A percentile compares a stretch with the other conserved stretches of the same genome.
Evolutionary conservation across 2,329 filamentous ascomycete species (phyloP).

Genomic region (Aspergillus costaricaensis): DNA sequence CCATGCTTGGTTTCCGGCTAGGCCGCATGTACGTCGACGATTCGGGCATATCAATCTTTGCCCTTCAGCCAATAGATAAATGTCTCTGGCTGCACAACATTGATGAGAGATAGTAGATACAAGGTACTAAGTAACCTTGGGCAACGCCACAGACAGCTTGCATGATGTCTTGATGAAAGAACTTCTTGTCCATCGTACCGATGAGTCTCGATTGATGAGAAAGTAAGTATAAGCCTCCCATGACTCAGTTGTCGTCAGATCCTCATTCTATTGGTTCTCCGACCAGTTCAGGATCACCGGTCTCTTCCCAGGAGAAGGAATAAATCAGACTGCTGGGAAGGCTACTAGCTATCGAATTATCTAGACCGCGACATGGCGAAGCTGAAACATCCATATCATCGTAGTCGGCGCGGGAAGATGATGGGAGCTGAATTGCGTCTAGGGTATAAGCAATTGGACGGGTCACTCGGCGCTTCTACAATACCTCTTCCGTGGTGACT

Average conservation of each 20-base stretch:
- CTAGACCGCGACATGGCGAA: background rate
- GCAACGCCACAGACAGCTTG: constrained; percentile 1
- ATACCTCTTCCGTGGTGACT: background rate
- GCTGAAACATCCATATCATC: background rate
- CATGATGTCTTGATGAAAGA: background rate
- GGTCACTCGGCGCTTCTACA: background rate
- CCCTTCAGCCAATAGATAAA: constrained; percentile 1
- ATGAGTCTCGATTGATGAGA: background rate
- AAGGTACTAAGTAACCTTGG: background rate
- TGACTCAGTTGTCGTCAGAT: constrained; percentile 7
- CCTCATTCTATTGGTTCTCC: background rate
- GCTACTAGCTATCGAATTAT: background rate
- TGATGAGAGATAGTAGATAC: background rate
- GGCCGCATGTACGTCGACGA: constrained; percentile 7
- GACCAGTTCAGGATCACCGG: background rate
- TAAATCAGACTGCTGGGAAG: background rate
- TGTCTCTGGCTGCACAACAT: background rate
- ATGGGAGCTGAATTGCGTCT: background rate
- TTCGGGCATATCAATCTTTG: constrained; percentile 3
- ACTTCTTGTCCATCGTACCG: background rate
- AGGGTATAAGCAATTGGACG: background rate
- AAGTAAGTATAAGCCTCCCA: background rate
- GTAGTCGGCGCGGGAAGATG: background rate
- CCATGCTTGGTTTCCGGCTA: background rate
- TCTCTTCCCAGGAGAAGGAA: background rate